Evolutionary conservation across 805 yeast species (phyloP).

Genomic region (Saccharomycopsis fermentans): DNA sequence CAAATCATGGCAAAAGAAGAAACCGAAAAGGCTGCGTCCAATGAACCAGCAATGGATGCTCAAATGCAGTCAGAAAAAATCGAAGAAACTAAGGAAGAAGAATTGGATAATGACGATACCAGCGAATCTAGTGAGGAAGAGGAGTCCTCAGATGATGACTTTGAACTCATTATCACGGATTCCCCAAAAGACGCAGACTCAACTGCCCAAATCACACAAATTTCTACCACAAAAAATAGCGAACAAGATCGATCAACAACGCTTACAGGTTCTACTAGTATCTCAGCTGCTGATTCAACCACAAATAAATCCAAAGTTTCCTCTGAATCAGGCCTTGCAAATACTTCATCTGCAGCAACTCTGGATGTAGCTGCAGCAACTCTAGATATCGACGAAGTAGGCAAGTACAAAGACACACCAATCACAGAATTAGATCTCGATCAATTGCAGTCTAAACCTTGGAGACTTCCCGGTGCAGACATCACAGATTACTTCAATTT

Average conservation of each 20-base stretch:
- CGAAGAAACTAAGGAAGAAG: conserved; percentile 16
- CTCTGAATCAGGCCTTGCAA: background rate
- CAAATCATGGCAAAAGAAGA: background rate
- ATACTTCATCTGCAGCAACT: background rate
- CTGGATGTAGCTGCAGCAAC: conserved; percentile 32
- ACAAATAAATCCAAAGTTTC: background rate
- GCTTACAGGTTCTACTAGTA: conserved; percentile 23
- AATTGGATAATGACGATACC: conserved; percentile 23
- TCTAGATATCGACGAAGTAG: conserved; percentile 63
- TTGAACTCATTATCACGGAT: conserved; percentile 71
- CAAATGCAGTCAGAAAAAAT: conserved; percentile 6
- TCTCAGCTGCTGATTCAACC: conserved; percentile 21
- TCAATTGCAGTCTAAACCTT: conserved; percentile 85
- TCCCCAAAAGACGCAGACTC: conserved; percentile 18
- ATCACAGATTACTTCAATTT: conserved; percentile 89
- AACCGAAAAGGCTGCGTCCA: background rate
- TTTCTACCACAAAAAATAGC: background rate
- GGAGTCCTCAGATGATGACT: conserved; percentile 32
- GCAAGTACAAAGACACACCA: conserved; percentile 70
- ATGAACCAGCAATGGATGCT: background rate
- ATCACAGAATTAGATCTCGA: conserved; percentile 72
- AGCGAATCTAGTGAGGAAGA: conserved; percentile 20
- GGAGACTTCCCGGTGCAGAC: conserved; percentile 98
- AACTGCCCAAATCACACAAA: background rate
- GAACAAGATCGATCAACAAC: conserved; percentile 19